Percentiles rank a stretch among this genome's conserved stretches.
Evolutionary conservation across 345 rosid species (phyloP).

Genomic region (Streptanthus diversifolius): DNA sequence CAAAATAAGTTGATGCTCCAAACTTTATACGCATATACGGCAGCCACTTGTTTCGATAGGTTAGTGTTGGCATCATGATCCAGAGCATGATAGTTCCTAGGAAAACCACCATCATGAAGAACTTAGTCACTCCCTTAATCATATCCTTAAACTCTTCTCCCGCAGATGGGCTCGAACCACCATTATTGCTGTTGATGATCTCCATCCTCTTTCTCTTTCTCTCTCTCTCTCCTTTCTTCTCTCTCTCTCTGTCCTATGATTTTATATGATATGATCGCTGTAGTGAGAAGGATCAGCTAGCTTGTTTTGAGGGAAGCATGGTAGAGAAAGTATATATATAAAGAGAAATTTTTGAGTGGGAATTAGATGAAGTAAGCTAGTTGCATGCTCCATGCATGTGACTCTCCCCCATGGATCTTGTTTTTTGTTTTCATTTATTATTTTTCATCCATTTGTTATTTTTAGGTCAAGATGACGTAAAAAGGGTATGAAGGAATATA

Average conservation of each 20-base stretch:
- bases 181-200: constrained; percentile 3
- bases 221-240: background rate
- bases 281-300: constrained; percentile 16
- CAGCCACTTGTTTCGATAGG: constrained; percentile 43
- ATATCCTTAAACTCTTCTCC: constrained; percentile 22
- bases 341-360: constrained; percentile 24
- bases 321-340: constrained; percentile 11
- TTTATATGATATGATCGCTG: constrained; percentile 9
- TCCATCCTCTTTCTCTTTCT: constrained; percentile 19
- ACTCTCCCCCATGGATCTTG: constrained; percentile 32
- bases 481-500: background rate
- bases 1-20: constrained; percentile 46
- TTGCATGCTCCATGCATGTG: constrained; percentile 38
- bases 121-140: constrained; percentile 38
- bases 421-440: constrained; percentile 30
- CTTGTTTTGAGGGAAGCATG: constrained; percentile 14
- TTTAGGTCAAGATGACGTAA: constrained; percentile 1
- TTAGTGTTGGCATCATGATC: constrained; percentile 63
- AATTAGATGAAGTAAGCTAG: constrained; percentile 29
- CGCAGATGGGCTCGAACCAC: constrained; percentile 6
- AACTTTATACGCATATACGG: constrained; percentile 37
- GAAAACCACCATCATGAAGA: constrained; percentile 36
- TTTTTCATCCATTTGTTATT: constrained; percentile 2
- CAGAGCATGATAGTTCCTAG: constrained; percentile 59
- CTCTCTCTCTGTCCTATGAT: background rate